Percentiles rank a stretch among this genome's conserved stretches.
phyloP scores from a whole-genome alignment of 2,329 filamentous ascomycete genomes.

The Metarhizium sp. region DNA sequence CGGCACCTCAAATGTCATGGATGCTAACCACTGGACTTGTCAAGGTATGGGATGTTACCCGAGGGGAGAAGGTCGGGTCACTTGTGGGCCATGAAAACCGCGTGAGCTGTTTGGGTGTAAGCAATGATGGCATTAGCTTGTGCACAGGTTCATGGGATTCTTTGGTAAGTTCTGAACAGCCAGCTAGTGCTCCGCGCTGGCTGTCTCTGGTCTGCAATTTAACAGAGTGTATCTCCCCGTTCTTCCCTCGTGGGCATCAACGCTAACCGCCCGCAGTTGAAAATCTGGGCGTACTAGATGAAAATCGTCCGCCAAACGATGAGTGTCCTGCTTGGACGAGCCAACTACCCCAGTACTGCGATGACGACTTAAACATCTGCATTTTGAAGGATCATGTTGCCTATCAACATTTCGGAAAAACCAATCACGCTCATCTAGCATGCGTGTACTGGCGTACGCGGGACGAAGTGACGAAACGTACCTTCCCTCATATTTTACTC shows the following conservation, averaged over 20 bases:
- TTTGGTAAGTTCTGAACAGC: conserved; percentile 56
- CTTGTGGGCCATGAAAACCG: conserved; percentile 97
- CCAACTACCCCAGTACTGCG: conserved; percentile 18
- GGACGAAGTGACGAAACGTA: conserved; percentile 31
- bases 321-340: conserved; percentile 17
- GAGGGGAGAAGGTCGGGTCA: conserved; percentile 93
- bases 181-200: neutral
- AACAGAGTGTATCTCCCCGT: neutral
- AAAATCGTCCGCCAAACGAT: conserved; percentile 13
- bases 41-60: conserved; percentile 94
- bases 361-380: conserved; percentile 15
- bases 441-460: conserved; percentile 27
- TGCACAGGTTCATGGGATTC: conserved; percentile 99
- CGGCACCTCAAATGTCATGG: neutral
- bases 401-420: conserved; percentile 17
- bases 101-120: conserved; percentile 96
- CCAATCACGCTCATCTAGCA: conserved; percentile 20
- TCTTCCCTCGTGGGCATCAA: neutral
- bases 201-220: neutral
- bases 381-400: conserved; percentile 21
- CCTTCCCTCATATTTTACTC: conserved; percentile 20
- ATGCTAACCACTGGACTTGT: neutral
- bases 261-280: conserved; percentile 47
- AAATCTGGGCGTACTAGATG: conserved; percentile 74
- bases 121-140: conserved; percentile 97